Percentiles rank a stretch among this genome's conserved stretches.
phyloP scores from a whole-genome alignment of 805 yeast species.

The Candida yuanshanica region DNA sequence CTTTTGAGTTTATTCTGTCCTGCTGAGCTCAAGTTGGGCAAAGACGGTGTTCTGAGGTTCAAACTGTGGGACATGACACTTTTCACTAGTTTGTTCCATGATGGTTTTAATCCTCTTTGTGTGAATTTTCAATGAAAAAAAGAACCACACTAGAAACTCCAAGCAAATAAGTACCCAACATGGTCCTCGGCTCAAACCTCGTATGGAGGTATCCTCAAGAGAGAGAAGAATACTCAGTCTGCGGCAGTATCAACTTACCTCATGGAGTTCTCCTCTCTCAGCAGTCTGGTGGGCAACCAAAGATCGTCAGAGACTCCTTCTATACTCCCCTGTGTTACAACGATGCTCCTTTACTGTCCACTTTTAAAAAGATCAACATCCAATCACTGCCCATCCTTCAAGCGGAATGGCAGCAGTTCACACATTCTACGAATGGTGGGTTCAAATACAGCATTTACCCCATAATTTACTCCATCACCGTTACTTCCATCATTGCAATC shows the following conservation, averaged over 20 bases:
- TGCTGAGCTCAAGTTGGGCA: not conserved
- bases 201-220: constrained; percentile 30
- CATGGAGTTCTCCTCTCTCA: constrained; percentile 29
- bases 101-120: too few species aligned
- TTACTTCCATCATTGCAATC: constrained; percentile 60
- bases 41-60: not conserved
- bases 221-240: constrained; percentile 24
- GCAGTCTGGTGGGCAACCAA: constrained; percentile 9
- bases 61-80: not conserved
- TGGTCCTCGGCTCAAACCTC: constrained; percentile 23
- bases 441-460: constrained; percentile 57
- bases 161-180: too few species aligned
- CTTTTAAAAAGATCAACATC: constrained; percentile 25
- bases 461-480: constrained; percentile 53
- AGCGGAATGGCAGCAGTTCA: constrained; percentile 28
- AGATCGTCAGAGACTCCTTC: constrained; percentile 13
- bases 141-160: too few species aligned
- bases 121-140: too few species aligned
- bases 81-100: too few species aligned
- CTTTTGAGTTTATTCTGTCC: not conserved
- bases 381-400: constrained; percentile 37
- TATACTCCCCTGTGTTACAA: constrained; percentile 31
- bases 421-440: too few species aligned
- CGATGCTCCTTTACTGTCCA: constrained; percentile 29
- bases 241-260: constrained; percentile 25